Base-by-base conservation (phyloP, 2,329 filamentous ascomycete genomes). In the Aspergillus sp. region DNA sequence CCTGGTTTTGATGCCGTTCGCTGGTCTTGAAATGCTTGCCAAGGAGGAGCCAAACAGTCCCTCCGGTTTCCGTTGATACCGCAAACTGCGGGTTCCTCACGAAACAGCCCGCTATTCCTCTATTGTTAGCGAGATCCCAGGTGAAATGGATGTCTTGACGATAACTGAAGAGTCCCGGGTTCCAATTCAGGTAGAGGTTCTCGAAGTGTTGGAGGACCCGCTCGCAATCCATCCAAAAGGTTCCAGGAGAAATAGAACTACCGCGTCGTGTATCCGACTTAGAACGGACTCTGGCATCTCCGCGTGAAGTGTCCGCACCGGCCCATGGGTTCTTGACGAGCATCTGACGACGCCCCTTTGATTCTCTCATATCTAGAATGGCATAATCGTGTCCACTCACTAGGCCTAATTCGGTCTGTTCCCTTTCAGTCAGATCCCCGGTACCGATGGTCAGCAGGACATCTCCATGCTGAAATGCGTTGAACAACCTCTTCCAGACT, bases 121-220 rank as follows among this genome's bases (percentile, higher is more conserved):
- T 62, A 3, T 57, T 52, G 35, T 55, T 61, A n/a, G 70, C 65
- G n/a, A 83, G 63, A 49, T 83, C 76, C 93, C 93, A 98, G 2
- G 77, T 76, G 60, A 97, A 94, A 67, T 98, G 93, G 47, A 90
- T 81, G 58, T 98, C 90, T 64, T 95, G 84, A 6, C 90, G 82
- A 61, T 86, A 72, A 1, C 73, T 73, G 67, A 98, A 98, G 0
- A 95, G 73, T 0, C 79, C 77, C 0, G 93, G 90, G 54, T 95
- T 96, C 93, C 93, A 98, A 68, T 97, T 98, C 46, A 98, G 75
- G 65, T 97, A 98, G 55, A 98, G 80, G 12, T 90, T 94, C 63
- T 97, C 89, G 53, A 96, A 98, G 61, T 95, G 83, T 59, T 95
- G 89, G 33, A 88, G 79, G 3, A 96, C 82, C 53, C 89, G 86